Conservation (phyloP, 768 basidiomycete genomes). For the Lentinula raphanica region DNA sequence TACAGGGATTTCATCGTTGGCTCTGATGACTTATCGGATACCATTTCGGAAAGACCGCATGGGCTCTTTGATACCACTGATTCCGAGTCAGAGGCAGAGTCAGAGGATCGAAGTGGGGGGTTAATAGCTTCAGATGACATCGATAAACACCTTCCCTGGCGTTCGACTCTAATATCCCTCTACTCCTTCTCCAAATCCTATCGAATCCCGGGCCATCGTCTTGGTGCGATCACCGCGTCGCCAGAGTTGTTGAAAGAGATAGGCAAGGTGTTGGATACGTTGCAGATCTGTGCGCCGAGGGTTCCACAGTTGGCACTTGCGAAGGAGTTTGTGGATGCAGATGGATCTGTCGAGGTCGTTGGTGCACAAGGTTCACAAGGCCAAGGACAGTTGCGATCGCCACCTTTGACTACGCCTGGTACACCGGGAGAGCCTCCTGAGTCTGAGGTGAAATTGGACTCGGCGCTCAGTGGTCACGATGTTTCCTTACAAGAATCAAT, state of each 20-base stretch:
- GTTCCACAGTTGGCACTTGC: slow-evolving; percentile 63
- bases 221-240: slow-evolving; percentile 66
- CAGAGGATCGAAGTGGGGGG: too few relatives aligned
- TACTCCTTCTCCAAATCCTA: slow-evolving; percentile 83
- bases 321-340: neutral
- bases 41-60: slow-evolving; percentile 35
- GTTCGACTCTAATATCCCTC: slow-evolving; percentile 56
- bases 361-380: too few relatives aligned
- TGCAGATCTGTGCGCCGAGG: slow-evolving; percentile 77
- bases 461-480: too few relatives aligned
- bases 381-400: neutral
- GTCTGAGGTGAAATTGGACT: too few relatives aligned
- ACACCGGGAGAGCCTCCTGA: neutral
- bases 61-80: slow-evolving; percentile 28
- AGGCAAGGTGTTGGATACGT: slow-evolving; percentile 61
- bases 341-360: neutral
- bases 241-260: slow-evolving; percentile 43
- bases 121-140: neutral
- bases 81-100: too few relatives aligned
- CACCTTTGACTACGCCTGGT: neutral
- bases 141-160: slow-evolving; percentile 37
- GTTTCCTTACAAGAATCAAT: too few relatives aligned
- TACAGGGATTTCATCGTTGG: slow-evolving; percentile 74
- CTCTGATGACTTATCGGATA: too few relatives aligned
- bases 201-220: slow-evolving; percentile 75